These are phyloP conservation scores for Coemansia guatemalensis DNA, from an alignment of 192 early-diverging fungal genomes.

Conservation along the genomic window DNA sequence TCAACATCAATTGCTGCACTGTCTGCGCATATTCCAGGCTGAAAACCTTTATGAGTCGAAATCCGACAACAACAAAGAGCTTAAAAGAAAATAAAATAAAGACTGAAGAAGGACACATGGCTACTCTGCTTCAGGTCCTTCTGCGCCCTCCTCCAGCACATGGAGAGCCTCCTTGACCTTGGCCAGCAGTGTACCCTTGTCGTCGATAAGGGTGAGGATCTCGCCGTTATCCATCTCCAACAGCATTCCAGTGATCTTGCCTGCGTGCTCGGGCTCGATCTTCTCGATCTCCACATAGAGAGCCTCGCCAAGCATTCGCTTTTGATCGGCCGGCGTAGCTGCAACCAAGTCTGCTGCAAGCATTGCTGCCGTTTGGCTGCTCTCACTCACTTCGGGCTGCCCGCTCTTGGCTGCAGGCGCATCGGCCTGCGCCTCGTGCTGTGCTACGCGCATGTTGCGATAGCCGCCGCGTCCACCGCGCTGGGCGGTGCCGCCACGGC, in stretches of 20 bases:
- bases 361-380: constrained; percentile 37
- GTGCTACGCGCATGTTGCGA: constrained; percentile 39
- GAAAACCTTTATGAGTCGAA: not conserved
- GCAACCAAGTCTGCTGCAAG: constrained; percentile 79
- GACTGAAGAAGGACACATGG: not conserved
- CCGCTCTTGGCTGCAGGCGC: constrained; percentile 33
- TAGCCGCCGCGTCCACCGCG: constrained; percentile 54
- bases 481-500: constrained; percentile 49
- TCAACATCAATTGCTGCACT: no score
- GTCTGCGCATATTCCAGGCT: not conserved
- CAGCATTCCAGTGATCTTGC: constrained; percentile 99
- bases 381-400: constrained; percentile 12
- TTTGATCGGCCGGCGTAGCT: constrained; percentile 83
- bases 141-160: constrained; percentile 59
- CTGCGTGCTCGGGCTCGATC: constrained; percentile 71
- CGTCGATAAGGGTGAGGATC: constrained; percentile 85
- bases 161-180: constrained; percentile 87
- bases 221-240: constrained; percentile 98
- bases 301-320: constrained; percentile 95
- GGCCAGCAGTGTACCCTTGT: constrained; percentile 68
- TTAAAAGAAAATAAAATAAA: constrained; percentile 2
- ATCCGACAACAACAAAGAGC: constrained; percentile 7
- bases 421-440: constrained; percentile 45
- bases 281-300: constrained; percentile 85
- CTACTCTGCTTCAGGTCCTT: constrained; percentile 16